Evolutionary conservation across 2,329 filamentous ascomycete species (phyloP).

Genomic region (Bipolaris zeicola): DNA sequence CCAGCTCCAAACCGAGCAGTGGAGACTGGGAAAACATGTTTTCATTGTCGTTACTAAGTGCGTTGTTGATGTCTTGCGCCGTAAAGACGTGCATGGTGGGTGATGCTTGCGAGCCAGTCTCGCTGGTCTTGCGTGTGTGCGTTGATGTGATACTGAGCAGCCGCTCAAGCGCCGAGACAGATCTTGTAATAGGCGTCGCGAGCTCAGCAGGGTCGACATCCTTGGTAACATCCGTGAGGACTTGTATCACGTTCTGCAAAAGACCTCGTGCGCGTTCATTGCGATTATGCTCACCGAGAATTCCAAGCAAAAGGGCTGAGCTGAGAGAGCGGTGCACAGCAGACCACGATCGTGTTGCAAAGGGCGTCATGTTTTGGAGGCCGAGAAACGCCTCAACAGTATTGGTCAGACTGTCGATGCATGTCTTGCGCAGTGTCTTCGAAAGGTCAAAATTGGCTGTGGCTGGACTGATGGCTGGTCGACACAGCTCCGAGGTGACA

Average conservation of each 20-base stretch:
- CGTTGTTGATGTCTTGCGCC: slow-evolving; percentile 46
- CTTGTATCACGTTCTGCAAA: slow-evolving; percentile 53
- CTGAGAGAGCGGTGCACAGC: slow-evolving; percentile 53
- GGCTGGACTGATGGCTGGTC: slow-evolving; percentile 63
- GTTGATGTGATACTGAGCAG: slow-evolving; percentile 44
- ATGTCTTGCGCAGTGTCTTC: slow-evolving; percentile 59
- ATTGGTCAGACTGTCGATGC: slow-evolving; percentile 61
- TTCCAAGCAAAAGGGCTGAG: slow-evolving; percentile 53
- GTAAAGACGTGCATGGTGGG: slow-evolving; percentile 42
- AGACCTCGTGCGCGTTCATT: slow-evolving; percentile 54
- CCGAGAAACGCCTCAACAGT: slow-evolving; percentile 67
- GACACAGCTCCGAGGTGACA: slow-evolving; percentile 66
- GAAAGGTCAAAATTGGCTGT: slow-evolving; percentile 52
- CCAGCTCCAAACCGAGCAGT: slow-evolving; percentile 47
- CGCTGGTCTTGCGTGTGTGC: slow-evolving; percentile 30
- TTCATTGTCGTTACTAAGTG: slow-evolving; percentile 38
- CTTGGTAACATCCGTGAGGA: slow-evolving; percentile 55
- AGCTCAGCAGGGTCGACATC: slow-evolving; percentile 55
- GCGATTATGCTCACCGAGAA: slow-evolving; percentile 52
- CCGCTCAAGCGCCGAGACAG: slow-evolving; percentile 53
- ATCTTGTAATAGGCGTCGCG: slow-evolving; percentile 55
- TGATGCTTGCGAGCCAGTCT: slow-evolving; percentile 39
- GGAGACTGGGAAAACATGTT: slow-evolving; percentile 42
- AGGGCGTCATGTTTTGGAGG: slow-evolving; percentile 58
- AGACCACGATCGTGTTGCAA: slow-evolving; percentile 52